Evolutionary conservation across 139 green algal genomes (phyloP).

Genomic region (Auxenochlorella protothecoides): DNA sequence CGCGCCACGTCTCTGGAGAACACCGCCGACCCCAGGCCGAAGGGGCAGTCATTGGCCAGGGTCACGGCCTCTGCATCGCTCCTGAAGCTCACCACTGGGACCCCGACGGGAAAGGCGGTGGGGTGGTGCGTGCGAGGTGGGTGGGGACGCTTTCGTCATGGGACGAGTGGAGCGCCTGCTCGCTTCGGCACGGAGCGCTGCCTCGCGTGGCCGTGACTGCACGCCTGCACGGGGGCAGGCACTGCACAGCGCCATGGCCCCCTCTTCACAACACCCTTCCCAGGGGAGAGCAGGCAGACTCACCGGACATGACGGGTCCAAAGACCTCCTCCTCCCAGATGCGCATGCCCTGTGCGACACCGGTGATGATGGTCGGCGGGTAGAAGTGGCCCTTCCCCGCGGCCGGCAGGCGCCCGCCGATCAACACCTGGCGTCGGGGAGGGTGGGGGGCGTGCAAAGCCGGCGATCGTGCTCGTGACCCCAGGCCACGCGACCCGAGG

Average conservation of each 20-base stretch:
- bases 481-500: no score
- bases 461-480: no score
- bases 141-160: no score
- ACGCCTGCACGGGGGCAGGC: no score
- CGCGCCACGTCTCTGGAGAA: slow-evolving; percentile 51
- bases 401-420: slow-evolving; percentile 47
- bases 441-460: background rate
- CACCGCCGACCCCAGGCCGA: slow-evolving; percentile 86
- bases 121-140: background rate
- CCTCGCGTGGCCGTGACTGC: no score
- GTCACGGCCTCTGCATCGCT: slow-evolving; percentile 79
- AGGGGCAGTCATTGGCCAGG: slow-evolving; percentile 90
- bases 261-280: no score
- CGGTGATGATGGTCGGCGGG: slow-evolving; percentile 79
- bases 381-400: slow-evolving; percentile 69
- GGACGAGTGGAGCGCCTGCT: no score
- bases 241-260: no score
- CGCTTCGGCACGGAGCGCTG: no score
- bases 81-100: slow-evolving; percentile 25
- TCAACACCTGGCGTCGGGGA: slow-evolving; percentile 29
- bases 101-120: background rate
- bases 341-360: slow-evolving; percentile 66
- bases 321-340: slow-evolving; percentile 95
- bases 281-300: background rate
- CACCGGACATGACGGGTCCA: slow-evolving; percentile 68